phyloP scores from a whole-genome alignment of 768 basidiomycete species.

The Boletus tomentosulus region DNA sequence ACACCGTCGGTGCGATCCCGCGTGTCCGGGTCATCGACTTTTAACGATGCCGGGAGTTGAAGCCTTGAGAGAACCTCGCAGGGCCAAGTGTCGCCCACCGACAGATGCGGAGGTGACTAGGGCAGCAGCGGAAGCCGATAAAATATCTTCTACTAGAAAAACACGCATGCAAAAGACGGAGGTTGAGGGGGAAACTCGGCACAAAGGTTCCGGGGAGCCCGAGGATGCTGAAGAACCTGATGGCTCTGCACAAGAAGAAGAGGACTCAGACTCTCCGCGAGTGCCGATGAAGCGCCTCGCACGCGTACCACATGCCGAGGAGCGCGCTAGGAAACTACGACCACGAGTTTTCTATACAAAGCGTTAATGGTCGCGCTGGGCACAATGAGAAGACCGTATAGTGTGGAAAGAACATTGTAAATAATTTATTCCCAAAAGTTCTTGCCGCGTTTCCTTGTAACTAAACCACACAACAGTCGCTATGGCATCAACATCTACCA shows the following conservation, averaged over 20 bases:
- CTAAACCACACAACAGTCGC: no score
- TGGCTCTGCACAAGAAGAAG: conserved; percentile 8
- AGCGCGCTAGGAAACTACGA: conserved; percentile 13
- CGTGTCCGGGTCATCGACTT: conserved; percentile 23
- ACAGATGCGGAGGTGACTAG: conserved; percentile 17
- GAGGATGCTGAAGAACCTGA: conserved; percentile 11
- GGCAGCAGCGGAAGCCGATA: conserved; percentile 12
- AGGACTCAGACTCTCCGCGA: neutral
- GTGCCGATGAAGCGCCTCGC: conserved; percentile 17
- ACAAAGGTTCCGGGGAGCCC: conserved; percentile 8
- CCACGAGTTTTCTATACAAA: conserved; percentile 1
- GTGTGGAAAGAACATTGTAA: neutral
- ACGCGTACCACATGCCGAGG: conserved; percentile 9
- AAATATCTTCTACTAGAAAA: neutral
- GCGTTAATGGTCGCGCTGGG: neutral
- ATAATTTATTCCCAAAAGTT: no score
- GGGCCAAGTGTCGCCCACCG: conserved; percentile 19
- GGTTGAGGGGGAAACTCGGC: neutral
- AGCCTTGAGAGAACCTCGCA: conserved; percentile 20
- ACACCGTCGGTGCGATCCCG: conserved; percentile 13
- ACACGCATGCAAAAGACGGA: neutral
- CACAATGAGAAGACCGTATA: neutral
- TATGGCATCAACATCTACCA: no score
- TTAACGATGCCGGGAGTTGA: conserved; percentile 13
- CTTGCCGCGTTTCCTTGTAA: no score